Evolutionary conservation across 257 asterid species (phyloP).

Genomic region (Nicotiana knightiana): DNA sequence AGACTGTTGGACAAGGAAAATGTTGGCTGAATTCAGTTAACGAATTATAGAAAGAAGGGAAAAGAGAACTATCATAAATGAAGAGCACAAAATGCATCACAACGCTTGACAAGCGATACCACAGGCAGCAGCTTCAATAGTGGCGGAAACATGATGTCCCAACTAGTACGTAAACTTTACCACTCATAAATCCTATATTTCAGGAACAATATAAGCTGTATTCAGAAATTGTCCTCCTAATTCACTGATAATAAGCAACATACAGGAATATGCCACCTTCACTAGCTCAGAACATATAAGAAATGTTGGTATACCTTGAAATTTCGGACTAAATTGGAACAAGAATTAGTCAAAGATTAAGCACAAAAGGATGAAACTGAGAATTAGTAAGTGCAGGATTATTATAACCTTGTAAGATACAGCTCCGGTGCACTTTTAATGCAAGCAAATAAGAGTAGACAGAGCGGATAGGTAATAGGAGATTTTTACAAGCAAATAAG

Average conservation of each 20-base stretch:
- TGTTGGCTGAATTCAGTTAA: background rate
- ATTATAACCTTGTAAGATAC: background rate
- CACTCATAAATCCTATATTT: no score
- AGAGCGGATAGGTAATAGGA: background rate
- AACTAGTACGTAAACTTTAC: no score
- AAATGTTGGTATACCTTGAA: background rate
- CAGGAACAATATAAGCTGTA: background rate
- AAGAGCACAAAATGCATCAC: conserved; percentile 7
- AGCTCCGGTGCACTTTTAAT: background rate
- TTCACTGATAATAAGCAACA: background rate
- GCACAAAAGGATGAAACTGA: background rate
- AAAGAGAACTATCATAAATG: background rate
- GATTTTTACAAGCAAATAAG: background rate
- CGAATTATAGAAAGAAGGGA: background rate
- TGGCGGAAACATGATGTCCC: background rate
- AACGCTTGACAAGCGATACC: background rate
- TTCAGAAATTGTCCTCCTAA: background rate
- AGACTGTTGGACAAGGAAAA: conserved; percentile 18
- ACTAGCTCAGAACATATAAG: background rate
- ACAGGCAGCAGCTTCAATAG: background rate
- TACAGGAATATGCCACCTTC: background rate
- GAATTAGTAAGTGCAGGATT: background rate
- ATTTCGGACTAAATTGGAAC: background rate
- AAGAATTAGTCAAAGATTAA: background rate
- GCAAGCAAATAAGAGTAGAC: background rate